Evolutionary conservation across 2,329 filamentous ascomycete genomes (phyloP).

Genomic region (Alternaria sp.): DNA sequence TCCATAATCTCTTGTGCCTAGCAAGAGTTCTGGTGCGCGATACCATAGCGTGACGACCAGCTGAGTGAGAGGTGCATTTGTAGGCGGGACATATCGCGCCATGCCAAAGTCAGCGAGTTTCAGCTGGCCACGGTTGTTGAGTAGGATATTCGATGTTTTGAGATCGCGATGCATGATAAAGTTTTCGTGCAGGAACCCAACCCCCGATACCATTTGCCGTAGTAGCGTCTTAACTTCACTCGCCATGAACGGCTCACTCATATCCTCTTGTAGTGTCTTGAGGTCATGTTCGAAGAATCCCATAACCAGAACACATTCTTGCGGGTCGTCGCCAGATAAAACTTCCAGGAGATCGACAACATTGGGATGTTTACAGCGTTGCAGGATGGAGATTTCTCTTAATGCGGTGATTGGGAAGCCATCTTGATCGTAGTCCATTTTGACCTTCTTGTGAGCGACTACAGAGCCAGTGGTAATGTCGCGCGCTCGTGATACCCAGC

Average conservation of each 20-base stretch:
- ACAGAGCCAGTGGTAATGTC: conserved; percentile 77
- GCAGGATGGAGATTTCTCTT: conserved; percentile 90
- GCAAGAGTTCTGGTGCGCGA: conserved; percentile 85
- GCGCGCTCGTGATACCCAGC: conserved; percentile 86
- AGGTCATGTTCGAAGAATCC: conserved; percentile 98
- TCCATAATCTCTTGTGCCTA: conserved; percentile 80
- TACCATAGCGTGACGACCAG: conserved; percentile 98
- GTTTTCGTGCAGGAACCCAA: conserved; percentile 84
- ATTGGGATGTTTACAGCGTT: conserved; percentile 80
- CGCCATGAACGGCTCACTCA: conserved; percentile 90
- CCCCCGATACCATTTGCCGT: conserved; percentile 79
- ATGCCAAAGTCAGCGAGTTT: conserved; percentile 99
- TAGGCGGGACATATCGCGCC: conserved; percentile 80
- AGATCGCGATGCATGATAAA: conserved; percentile 74
- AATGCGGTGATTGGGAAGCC: conserved; percentile 92
- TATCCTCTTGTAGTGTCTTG: conserved; percentile 89
- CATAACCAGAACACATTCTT: conserved; percentile 89
- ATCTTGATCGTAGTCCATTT: conserved; percentile 77
- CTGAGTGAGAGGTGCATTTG: conserved; percentile 80
- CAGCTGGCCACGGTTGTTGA: conserved; percentile 93
- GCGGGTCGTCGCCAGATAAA: conserved; percentile 73
- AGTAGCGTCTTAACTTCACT: conserved; percentile 93
- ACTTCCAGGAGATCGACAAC: conserved; percentile 85
- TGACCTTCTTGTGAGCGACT: conserved; percentile 92
- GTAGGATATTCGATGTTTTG: conserved; percentile 68